phyloP scores from a whole-genome alignment of 2,329 filamentous ascomycete species.

The Mollisia scopiformis region DNA sequence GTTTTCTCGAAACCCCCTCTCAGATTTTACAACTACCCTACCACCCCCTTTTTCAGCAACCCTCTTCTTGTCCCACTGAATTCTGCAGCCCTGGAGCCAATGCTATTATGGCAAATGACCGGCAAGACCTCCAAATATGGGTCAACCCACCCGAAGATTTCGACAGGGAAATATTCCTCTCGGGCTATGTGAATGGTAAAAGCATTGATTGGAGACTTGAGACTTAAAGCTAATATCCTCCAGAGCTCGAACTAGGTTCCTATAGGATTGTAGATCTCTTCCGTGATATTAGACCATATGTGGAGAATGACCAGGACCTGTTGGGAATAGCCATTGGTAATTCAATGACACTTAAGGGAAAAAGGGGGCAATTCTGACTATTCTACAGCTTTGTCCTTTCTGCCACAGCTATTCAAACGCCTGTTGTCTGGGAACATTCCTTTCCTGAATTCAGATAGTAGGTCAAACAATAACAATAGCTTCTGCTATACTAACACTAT shows the following conservation, averaged over 20 bases:
- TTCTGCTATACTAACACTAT: neutral
- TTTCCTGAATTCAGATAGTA: neutral
- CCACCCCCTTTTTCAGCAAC: too few relatives aligned
- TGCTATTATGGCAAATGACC: conserved; percentile 18
- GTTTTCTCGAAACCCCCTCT: too few relatives aligned
- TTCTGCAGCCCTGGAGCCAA: too few relatives aligned
- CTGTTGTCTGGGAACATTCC: neutral
- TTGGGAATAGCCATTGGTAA: conserved; percentile 25
- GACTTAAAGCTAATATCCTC: neutral
- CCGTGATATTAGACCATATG: conserved; percentile 21
- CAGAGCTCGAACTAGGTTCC: conserved; percentile 22
- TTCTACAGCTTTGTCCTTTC: neutral
- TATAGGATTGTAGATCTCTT: conserved; percentile 19
- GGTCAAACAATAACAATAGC: neutral
- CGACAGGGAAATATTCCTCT: conserved; percentile 10
- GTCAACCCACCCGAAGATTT: neutral
- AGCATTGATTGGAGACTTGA: neutral
- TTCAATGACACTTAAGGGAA: neutral
- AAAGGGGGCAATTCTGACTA: neutral
- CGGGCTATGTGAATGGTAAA: conserved; percentile 22
- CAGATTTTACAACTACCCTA: too few relatives aligned
- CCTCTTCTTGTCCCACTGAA: too few relatives aligned
- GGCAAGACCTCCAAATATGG: conserved; percentile 13
- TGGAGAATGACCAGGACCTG: conserved; percentile 23
- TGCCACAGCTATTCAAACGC: neutral